Evolutionary conservation across 2,329 filamentous ascomycete species (phyloP).

Genomic region (Botrytis deweyae): DNA sequence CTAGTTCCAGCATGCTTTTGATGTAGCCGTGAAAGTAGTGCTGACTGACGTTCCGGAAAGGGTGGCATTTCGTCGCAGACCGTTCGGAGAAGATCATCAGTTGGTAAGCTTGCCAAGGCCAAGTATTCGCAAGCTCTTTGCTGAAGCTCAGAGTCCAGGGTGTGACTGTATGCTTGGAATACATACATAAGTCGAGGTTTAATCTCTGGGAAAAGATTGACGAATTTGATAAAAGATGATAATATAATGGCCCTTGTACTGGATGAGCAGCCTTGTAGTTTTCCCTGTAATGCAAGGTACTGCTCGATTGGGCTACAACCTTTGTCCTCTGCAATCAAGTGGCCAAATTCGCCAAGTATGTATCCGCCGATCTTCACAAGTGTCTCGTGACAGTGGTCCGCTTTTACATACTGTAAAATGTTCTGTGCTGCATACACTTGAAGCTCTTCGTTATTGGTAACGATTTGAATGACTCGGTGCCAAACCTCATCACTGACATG

Average conservation of each 20-base stretch:
- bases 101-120: slow-evolving; percentile 77
- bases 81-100: slow-evolving; percentile 87
- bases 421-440: slow-evolving; percentile 96
- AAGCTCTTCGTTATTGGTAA: slow-evolving; percentile 97
- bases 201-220: slow-evolving; percentile 98
- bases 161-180: slow-evolving; percentile 90
- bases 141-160: slow-evolving; percentile 90
- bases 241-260: slow-evolving; percentile 90
- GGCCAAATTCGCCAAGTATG: slow-evolving; percentile 93
- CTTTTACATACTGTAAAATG: slow-evolving; percentile 87
- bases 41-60: slow-evolving; percentile 91
- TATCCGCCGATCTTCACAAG: slow-evolving; percentile 97
- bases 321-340: slow-evolving; percentile 87
- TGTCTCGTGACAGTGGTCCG: slow-evolving; percentile 93
- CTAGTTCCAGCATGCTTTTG: slow-evolving; percentile 91
- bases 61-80: slow-evolving; percentile 99
- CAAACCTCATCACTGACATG: slow-evolving; percentile 99
- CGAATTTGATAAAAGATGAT: slow-evolving; percentile 94
- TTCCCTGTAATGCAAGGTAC: slow-evolving; percentile 86
- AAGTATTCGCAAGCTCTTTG: slow-evolving; percentile 96
- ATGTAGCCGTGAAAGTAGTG: slow-evolving; percentile 85
- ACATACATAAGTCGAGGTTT: slow-evolving; percentile 90
- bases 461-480: slow-evolving; percentile 98
- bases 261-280: slow-evolving; percentile 84
- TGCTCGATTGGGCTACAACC: slow-evolving; percentile 97